These are phyloP conservation scores for Colletotrichum tabaci DNA, from an alignment of 2,329 filamentous ascomycete species.

Conservation along the genomic window DNA sequence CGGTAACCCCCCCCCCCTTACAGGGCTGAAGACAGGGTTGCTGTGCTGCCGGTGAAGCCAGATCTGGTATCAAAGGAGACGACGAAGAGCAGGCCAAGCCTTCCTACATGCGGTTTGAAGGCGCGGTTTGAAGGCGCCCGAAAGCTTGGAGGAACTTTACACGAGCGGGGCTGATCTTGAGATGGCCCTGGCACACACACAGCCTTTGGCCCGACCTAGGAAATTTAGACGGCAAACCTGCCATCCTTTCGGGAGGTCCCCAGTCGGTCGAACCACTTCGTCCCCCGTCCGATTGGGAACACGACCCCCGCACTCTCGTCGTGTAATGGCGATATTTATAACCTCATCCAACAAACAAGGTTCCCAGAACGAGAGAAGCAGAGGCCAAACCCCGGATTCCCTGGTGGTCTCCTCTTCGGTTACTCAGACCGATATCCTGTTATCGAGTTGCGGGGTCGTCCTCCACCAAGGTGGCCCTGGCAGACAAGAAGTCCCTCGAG, in stretches of 20 bases:
- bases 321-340: slow-evolving; percentile 16
- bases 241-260: background rate
- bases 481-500: background rate
- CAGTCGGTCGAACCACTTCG: background rate
- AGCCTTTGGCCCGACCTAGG: background rate
- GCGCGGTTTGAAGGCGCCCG: background rate
- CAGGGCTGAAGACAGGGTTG: slow-evolving; percentile 15
- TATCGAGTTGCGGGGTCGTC: background rate
- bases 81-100: background rate
- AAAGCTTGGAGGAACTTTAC: slow-evolving; percentile 1
- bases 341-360: slow-evolving; percentile 1
- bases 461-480: background rate
- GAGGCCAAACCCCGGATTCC: background rate
- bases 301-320: background rate
- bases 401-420: background rate
- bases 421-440: background rate
- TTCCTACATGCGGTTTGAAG: background rate
- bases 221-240: background rate
- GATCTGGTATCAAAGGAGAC: background rate
- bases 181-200: background rate
- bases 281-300: background rate
- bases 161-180: background rate
- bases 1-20: background rate
- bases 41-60: slow-evolving; percentile 8
- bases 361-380: background rate